Evolutionary conservation across 441 rosid genomes (phyloP).

Genomic region (Euphorbia corollata): DNA sequence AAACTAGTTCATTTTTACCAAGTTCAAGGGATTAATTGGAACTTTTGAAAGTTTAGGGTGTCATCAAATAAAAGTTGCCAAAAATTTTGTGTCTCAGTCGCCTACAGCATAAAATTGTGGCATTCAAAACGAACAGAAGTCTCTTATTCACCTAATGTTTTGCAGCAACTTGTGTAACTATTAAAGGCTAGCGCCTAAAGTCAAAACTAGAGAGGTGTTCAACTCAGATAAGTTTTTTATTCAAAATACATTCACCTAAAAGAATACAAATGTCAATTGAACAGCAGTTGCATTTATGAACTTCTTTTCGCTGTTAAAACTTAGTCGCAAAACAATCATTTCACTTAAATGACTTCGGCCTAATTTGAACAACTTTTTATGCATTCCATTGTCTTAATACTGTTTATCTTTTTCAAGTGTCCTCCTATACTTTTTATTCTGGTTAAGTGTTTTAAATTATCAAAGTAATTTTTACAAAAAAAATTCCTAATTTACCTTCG

Average conservation of each 20-base stretch:
- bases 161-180: not conserved
- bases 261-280: not conserved
- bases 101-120: no score
- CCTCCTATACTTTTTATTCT: no score
- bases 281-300: not conserved
- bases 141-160: not conserved
- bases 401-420: no score
- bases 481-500: no score
- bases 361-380: slow-evolving; percentile 2
- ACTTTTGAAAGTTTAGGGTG: no score
- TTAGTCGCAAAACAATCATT: not conserved
- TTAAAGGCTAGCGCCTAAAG: not conserved
- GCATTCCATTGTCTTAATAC: not conserved
- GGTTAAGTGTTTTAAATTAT: no score
- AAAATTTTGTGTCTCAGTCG: no score
- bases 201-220: not conserved
- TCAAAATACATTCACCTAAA: not conserved
- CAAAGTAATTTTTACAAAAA: no score
- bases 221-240: not conserved
- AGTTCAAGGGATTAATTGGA: no score
- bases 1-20: no score
- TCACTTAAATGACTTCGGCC: not conserved
- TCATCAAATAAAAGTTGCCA: no score
- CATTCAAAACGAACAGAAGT: not conserved
- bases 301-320: not conserved